Base-by-base conservation (phyloP, 192 early-diverging fungal genomes). In the Bifiguratus adelaidae region DNA sequence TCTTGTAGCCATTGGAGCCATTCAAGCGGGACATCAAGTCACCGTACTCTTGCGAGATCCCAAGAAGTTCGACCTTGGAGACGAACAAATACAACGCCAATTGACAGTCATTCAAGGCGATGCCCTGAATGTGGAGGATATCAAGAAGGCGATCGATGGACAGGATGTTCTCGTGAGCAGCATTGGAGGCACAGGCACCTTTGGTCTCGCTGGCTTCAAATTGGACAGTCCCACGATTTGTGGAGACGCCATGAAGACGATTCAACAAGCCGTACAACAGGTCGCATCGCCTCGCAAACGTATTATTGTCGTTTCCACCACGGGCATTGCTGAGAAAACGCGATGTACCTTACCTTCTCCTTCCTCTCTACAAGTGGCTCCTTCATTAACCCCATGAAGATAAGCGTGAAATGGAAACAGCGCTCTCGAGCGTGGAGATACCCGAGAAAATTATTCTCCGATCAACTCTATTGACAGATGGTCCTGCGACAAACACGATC, bases 371-470 rank as follows among this genome's bases (percentile, higher is more conserved):
- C 1, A 5, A 40, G 1, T 20, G 16, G 7, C 18, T 40, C 7
- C 37, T 40, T 15, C 37, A 40, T 15, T 20, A 40, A 21, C 37
- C 37, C 7, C 37, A 40, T 21, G 1, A 20, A 6, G 37, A 40
- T 13, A 40, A 40, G 37, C 7, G 22, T 6, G 18, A 21, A 7
- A 40, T 40, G 37, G 37, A 37, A 2, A 60, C 60, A 44, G n/a
- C n/a, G n/a, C n/a, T n/a, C n/a, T n/a, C n/a, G n/a, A n/a, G n/a
- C n/a, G n/a, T n/a, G n/a, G 33, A 44, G 18, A 63, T 59, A 28
- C 36, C 61, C 30, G 61, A 65, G 23, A 52, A 56, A 22, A 67
- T 68, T 4, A 47, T 73, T 4, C 67, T 73, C 33, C 32, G 71
- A 1, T 67, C 71, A 12, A 59, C 67, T 28, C 40, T 69, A 16